Base-by-base conservation (phyloP, 345 rosid genomes). In the Salix exigua region DNA sequence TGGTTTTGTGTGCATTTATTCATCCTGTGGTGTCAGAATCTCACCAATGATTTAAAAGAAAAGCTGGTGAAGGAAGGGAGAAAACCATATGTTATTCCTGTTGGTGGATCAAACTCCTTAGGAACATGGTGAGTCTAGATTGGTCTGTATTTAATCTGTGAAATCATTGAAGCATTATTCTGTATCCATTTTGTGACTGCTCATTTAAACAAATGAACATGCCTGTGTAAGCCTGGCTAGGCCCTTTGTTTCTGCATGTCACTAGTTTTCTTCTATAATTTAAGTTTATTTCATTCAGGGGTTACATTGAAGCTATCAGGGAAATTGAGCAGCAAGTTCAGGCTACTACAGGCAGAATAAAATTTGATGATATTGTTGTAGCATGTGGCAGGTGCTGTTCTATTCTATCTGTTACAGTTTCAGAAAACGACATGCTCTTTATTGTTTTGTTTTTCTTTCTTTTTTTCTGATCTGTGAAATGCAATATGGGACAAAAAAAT, bases 341-440 rank as follows among this genome's bases (percentile, higher is more conserved):
- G 75, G 80, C 77, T 53, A 79, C 82, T 62, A 50, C n/a, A 53
- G 84, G 81, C 9, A 68, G 77, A 70, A 44, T 88, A 13, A 87
- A 88, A 67, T 90, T 93, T 79, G 97, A 95, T 80, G 99, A 93
- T 77, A 89, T 95, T 80, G 91, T 90, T 50, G 96, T 90, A 23
- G 99, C 99, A 73, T 95, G 99, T 82, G 97, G 97, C 91, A 95
- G 99, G 99, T 95, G 77, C 75, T 85, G 21, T 71, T 80, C 81
- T 74, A 64, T 77, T 74, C 66, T 67, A 21, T 35, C 58, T 76
- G 51, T 73, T 7, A 14, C 14, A 46, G 18, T 46, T 46, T 46
- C 18, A 16, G 51, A 46, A 12, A 46, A 46, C 4, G 51, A 16
- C 51, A 14, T 1, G 25, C 64, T 60, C 64, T 58, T 25, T 58